Percentiles rank a stretch among this genome's conserved stretches.
phyloP scores from a whole-genome alignment of 2,329 filamentous ascomycete species.

The Penicillium sp. region DNA sequence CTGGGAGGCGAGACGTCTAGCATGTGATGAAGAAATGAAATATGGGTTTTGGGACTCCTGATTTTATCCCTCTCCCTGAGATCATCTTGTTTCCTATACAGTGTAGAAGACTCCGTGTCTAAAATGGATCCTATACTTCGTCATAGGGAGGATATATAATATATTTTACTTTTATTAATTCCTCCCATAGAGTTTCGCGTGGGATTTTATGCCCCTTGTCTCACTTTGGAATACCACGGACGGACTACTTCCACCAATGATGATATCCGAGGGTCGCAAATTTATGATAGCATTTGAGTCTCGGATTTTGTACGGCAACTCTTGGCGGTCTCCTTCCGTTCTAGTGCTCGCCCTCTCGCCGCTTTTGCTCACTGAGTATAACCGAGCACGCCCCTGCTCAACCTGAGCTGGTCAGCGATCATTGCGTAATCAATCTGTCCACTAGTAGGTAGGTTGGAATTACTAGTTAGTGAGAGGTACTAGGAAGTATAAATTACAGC shows the following conservation, averaged over 20 bases:
- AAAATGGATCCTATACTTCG: neutral
- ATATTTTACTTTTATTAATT: neutral
- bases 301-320: no score
- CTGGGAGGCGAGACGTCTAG: constrained; percentile 9
- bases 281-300: neutral
- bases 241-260: constrained; percentile 2
- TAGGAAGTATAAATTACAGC: no score
- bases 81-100: neutral
- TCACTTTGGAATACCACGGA: neutral
- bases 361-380: no score
- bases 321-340: no score
- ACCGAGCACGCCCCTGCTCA: no score
- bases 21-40: constrained; percentile 23
- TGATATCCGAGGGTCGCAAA: neutral
- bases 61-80: neutral
- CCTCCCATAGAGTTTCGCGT: neutral
- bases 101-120: neutral
- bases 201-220: neutral
- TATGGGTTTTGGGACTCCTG: neutral
- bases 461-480: no score
- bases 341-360: no score
- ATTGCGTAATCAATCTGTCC: no score
- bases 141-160: neutral
- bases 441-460: no score
- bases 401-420: no score